phyloP scores from a whole-genome alignment of 1,139 yeast genomes.

The Taphrina flavorubra region DNA sequence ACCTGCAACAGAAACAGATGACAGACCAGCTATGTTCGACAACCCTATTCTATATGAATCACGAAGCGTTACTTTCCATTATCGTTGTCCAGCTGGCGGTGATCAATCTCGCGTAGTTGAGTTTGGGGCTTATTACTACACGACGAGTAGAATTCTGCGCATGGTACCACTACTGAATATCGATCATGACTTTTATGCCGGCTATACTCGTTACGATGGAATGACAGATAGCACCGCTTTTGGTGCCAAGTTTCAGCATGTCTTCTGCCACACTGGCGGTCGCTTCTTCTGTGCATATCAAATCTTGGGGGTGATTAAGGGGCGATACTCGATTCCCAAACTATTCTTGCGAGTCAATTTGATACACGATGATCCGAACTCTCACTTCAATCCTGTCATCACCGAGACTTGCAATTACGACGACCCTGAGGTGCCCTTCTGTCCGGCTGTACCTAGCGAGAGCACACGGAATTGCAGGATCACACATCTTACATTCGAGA shows the following conservation, averaged over 20 bases:
- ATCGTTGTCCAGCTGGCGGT: background rate
- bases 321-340: background rate
- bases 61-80: background rate
- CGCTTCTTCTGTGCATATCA: background rate
- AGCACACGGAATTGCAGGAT: background rate
- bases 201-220: background rate
- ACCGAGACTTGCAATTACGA: background rate
- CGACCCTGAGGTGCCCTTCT: background rate
- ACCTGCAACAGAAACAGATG: background rate
- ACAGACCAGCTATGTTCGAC: too few species aligned
- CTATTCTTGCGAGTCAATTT: background rate
- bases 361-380: constrained; percentile 2
- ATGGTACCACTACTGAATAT: background rate
- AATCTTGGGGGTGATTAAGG: background rate
- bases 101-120: background rate
- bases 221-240: background rate
- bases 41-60: background rate
- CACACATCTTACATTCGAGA: background rate
- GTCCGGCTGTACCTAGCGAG: constrained; percentile 1
- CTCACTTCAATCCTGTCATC: background rate
- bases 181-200: background rate
- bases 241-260: background rate
- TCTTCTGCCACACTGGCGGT: background rate
- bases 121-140: background rate
- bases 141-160: background rate